Percentiles rank a stretch among this genome's conserved stretches.
phyloP scores from a whole-genome alignment of 306 rosid species.

The Medicago arabica region DNA sequence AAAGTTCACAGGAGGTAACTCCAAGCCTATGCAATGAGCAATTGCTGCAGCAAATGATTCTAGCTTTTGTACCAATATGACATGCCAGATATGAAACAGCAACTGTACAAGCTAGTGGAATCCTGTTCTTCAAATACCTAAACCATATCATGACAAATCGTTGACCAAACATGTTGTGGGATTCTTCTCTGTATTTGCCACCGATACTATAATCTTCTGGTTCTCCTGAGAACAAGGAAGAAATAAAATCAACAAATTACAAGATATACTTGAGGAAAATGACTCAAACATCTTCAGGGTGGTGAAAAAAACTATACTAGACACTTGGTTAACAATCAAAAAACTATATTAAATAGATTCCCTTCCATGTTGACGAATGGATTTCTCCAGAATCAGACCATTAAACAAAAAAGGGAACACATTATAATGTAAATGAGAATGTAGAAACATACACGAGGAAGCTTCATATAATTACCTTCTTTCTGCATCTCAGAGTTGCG shows the following conservation, averaged over 20 bases:
- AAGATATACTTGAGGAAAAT: constrained; percentile 24
- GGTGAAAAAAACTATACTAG: constrained; percentile 1
- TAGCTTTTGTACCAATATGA: constrained; percentile 68
- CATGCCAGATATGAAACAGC: constrained; percentile 79
- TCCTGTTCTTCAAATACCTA: constrained; percentile 66
- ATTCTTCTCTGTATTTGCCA: constrained; percentile 52
- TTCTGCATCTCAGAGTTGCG: constrained; percentile 62
- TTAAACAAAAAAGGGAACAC: not conserved
- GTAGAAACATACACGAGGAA: constrained; percentile 5
- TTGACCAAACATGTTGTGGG: constrained; percentile 60
- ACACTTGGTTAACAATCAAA: constrained; percentile 5
- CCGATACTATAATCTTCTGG: constrained; percentile 43
- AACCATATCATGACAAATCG: constrained; percentile 70
- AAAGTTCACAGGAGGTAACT: constrained; percentile 89
- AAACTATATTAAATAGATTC: no score
- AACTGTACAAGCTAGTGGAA: constrained; percentile 65
- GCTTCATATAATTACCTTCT: constrained; percentile 49
- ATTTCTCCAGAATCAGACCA: not conserved
- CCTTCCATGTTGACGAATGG: not conserved
- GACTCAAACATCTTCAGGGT: constrained; percentile 4
- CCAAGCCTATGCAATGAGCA: constrained; percentile 72
- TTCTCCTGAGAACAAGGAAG: constrained; percentile 61
- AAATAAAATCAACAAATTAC: constrained; percentile 43
- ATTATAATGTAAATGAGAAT: constrained; percentile 4
- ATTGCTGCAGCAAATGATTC: constrained; percentile 73